A percentile compares a stretch with the other conserved stretches of the same genome.
These are phyloP conservation scores for Margaritispora aquatica DNA, from an alignment of 495 filamentous ascomycete genomes.

Conservation along the genomic window DNA sequence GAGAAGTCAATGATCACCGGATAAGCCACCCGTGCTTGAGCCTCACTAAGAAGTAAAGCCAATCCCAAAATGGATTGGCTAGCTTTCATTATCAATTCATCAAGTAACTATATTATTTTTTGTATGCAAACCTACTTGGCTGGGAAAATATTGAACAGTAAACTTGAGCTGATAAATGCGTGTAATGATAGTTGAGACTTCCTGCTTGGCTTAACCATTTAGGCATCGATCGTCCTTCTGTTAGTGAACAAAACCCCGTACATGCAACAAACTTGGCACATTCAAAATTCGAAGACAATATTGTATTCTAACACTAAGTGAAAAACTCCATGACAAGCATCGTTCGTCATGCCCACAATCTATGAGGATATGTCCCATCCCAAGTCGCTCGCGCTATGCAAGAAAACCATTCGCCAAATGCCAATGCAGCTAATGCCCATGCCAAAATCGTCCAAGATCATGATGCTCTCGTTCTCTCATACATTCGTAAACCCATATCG, in stretches of 20 bases:
- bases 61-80: not conserved
- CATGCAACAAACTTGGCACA: not conserved
- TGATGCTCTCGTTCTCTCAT: not conserved
- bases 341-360: not conserved
- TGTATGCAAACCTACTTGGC: not conserved
- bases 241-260: not conserved
- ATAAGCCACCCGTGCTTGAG: not conserved
- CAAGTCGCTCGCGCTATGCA: slow-evolving; percentile 13
- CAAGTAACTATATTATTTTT: not conserved
- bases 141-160: no score
- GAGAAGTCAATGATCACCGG: not conserved
- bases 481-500: slow-evolving; percentile 4
- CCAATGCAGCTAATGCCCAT: slow-evolving; percentile 16
- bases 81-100: not conserved
- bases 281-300: no score
- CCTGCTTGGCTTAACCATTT: no score
- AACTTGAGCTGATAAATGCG: no score
- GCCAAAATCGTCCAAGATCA: not conserved
- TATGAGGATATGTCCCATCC: not conserved
- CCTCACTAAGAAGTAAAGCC: not conserved
- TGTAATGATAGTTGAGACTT: no score
- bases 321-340: no score
- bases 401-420: not conserved
- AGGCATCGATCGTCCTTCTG: no score
- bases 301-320: no score